A percentile compares a stretch with the other conserved stretches of the same genome.
Conservation (phyloP, 1,139 yeast genomes). For the Magnusiomyces suaveolens region DNA sequence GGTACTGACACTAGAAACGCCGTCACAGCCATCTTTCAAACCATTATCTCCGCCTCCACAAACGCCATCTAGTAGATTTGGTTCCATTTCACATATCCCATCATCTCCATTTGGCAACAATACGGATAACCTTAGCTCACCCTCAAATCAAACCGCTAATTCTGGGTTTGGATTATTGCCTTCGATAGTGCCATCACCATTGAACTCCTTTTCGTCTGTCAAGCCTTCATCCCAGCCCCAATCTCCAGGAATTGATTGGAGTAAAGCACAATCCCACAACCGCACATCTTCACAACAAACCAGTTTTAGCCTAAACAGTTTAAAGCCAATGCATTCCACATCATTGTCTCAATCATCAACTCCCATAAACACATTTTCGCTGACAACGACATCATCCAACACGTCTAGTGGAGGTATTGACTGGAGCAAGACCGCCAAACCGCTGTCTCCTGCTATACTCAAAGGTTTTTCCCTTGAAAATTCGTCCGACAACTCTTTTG, state of each 20-base stretch:
- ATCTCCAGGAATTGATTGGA: constrained; percentile 5
- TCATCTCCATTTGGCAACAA: background rate
- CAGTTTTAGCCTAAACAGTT: background rate
- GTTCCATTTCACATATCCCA: background rate
- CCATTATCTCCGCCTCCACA: background rate
- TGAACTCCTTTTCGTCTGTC: background rate
- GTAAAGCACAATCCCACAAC: constrained; percentile 1
- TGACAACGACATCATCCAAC: background rate
- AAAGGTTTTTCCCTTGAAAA: background rate
- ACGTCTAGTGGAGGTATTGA: constrained; percentile 9
- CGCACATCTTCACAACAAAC: background rate
- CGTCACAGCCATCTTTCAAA: background rate
- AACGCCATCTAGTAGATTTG: background rate
- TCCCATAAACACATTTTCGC: background rate
- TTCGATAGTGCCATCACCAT: background rate
- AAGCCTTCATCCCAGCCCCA: background rate
- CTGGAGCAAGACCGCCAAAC: constrained; percentile 10
- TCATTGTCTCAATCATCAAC: background rate
- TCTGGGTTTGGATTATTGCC: background rate
- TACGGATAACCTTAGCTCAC: background rate
- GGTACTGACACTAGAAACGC: constrained; percentile 9
- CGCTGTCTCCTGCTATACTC: background rate
- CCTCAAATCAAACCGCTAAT: background rate
- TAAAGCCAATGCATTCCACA: constrained; percentile 2
- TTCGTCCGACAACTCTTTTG: background rate